phyloP scores from a whole-genome alignment of 2,329 filamentous ascomycete species.

The Endothia cerciana region DNA sequence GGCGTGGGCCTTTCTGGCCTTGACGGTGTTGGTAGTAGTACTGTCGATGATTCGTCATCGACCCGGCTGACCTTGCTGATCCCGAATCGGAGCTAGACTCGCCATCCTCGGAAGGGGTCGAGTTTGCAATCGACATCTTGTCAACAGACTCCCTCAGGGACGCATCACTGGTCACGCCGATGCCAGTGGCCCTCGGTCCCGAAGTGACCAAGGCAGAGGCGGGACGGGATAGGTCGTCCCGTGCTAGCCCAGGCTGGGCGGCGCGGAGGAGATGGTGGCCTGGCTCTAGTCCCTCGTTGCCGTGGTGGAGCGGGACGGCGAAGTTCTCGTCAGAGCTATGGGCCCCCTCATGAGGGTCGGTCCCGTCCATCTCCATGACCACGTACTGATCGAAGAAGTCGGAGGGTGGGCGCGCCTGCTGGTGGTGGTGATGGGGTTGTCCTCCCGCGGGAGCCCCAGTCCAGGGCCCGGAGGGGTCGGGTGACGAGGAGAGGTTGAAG shows the following conservation, averaged over 20 bases:
- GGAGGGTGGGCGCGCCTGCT: slow-evolving; percentile 13
- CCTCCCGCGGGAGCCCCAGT: slow-evolving; percentile 11
- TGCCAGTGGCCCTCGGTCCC: not conserved
- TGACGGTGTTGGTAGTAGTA: slow-evolving; percentile 3
- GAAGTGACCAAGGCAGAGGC: slow-evolving; percentile 6
- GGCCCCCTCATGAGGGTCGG: not conserved
- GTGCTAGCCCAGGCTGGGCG: slow-evolving; percentile 1
- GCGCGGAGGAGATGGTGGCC: not conserved
- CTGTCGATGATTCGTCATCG: slow-evolving; percentile 5
- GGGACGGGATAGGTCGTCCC: slow-evolving; percentile 16
- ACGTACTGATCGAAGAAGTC: slow-evolving; percentile 30
- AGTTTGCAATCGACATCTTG: slow-evolving; percentile 15
- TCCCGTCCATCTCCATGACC: slow-evolving; percentile 20
- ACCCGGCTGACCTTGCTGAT: slow-evolving; percentile 5
- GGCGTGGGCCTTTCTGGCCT: slow-evolving; percentile 1
- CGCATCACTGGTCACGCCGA: slow-evolving; percentile 8
- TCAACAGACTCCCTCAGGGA: slow-evolving; percentile 19
- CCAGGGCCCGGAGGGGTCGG: not conserved
- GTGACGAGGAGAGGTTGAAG: slow-evolving; percentile 25
- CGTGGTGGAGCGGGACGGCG: slow-evolving; percentile 21
- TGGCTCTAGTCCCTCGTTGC: not conserved
- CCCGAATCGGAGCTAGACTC: not conserved
- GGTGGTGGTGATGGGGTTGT: not conserved
- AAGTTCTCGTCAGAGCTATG: slow-evolving; percentile 15
- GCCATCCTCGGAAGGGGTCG: slow-evolving; percentile 19